Base-by-base conservation (phyloP, 768 basidiomycete species). In the Nevesoporus exiguus region DNA sequence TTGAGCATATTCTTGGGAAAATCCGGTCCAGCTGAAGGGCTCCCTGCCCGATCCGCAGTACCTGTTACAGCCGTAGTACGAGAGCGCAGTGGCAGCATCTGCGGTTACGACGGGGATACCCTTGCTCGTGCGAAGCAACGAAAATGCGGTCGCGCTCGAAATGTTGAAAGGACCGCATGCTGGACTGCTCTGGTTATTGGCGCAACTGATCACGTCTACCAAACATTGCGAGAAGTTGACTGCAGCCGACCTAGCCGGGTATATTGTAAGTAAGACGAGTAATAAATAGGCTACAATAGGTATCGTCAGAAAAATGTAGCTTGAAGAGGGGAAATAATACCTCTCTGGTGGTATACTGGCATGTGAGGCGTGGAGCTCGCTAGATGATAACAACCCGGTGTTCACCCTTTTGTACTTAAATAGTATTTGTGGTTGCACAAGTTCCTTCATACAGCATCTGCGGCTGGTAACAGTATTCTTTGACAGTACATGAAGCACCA, bases 1-100 rank as follows among this genome's bases (percentile, higher is more conserved):
- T 0, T 76, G 58, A 11, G 70, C 66, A 57, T 74, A 78, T 44
- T 76, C 67, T 41, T 75, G 74, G 0, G 68, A 47, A 47, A 67
- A 69, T 4, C 27, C 27, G 2, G 19, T 21, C 65, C 66, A 67
- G 13, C 21, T 37, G 22, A 67, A 69, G 15, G 55, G 14, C 8
- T 55, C 49, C 10, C 57, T 50, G 0, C 50, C 47, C 2, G 77
- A 46, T 27, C 68, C 66, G n/a, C 66, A 67, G 15, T 36, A 17
- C 0, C 10, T 1, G n/a, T 4, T 3, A 27, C 66, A 67, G 4
- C 53, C 47, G 6, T 2, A 0, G 2, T 51, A 58, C 3, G 51
- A 54, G 24, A 67, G 37, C 0, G 49, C 56, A 14, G 65, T 62
- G 6, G 60, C 58, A 0, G 1, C 9, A 0, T 40, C 45, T 2